These are phyloP conservation scores for Macrophomina tecta DNA, from an alignment of 2,329 filamentous ascomycete genomes.

Conservation along the genomic window DNA sequence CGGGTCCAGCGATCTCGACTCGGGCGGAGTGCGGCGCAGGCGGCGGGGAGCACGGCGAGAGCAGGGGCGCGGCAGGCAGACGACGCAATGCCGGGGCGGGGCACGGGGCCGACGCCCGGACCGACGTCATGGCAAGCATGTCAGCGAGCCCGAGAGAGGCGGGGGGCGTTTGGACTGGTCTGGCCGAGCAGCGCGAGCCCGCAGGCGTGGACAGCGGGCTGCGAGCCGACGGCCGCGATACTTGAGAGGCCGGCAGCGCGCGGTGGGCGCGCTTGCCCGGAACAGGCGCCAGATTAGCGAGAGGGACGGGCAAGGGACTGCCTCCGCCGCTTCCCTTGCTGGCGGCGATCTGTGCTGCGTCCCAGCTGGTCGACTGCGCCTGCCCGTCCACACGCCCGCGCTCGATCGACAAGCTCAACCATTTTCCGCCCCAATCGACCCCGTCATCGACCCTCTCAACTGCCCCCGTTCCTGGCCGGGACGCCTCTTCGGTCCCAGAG, in stretches of 20 bases:
- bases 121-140: not conserved
- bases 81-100: not conserved
- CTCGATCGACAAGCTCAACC: conserved; percentile 1
- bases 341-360: not conserved
- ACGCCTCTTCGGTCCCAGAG: not conserved
- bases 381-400: conserved; percentile 1
- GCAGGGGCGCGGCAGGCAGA: not conserved
- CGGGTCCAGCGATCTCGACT: not conserved
- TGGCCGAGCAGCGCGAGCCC: not conserved
- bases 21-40: not conserved
- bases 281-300: conserved; percentile 20
- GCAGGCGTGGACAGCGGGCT: conserved; percentile 1
- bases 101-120: not conserved
- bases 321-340: not conserved
- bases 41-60: not conserved
- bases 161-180: not conserved
- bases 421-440: conserved; percentile 18
- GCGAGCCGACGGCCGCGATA: conserved; percentile 13
- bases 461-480: conserved; percentile 14
- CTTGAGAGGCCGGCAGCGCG: not conserved
- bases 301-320: not conserved
- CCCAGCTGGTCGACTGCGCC: not conserved
- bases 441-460: conserved; percentile 17
- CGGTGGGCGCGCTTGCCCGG: not conserved
- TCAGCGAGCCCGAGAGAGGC: not conserved